Conservation (phyloP, 768 basidiomycete genomes). For the Hypsizygus marmoreus region DNA sequence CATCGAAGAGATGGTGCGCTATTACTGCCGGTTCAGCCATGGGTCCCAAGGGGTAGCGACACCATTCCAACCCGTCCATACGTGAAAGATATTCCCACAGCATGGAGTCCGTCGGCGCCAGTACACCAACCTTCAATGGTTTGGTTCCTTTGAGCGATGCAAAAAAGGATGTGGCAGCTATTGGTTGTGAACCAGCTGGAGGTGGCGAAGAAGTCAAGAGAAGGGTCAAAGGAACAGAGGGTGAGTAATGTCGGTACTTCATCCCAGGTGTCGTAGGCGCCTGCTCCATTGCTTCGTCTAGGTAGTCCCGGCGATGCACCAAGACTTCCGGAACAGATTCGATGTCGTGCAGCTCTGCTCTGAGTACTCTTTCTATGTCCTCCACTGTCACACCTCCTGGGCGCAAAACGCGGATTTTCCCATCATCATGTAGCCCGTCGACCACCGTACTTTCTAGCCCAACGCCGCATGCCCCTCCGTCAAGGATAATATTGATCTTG, state of each 20-base stretch:
- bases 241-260: constrained; percentile 99
- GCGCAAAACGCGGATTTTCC: constrained; percentile 77
- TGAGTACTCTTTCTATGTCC: constrained; percentile 67
- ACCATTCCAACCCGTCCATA: constrained; percentile 51
- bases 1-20: constrained; percentile 86
- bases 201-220: constrained; percentile 54
- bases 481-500: constrained; percentile 77
- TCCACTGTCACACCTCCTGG: constrained; percentile 95
- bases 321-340: constrained; percentile 57
- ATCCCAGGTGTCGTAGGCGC: constrained; percentile 96
- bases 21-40: constrained; percentile 61
- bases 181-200: constrained; percentile 32
- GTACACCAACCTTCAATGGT: constrained; percentile 62
- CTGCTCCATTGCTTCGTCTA: constrained; percentile 65
- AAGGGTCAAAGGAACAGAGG: constrained; percentile 82
- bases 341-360: constrained; percentile 34
- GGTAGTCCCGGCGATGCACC: constrained; percentile 79
- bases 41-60: constrained; percentile 52
- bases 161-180: constrained; percentile 39
- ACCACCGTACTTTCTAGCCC: constrained; percentile 97
- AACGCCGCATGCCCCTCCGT: constrained; percentile 89
- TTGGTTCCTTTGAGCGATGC: constrained; percentile 38
- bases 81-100: constrained; percentile 36
- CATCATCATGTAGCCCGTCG: constrained; percentile 79
- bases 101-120: constrained; percentile 63